A percentile compares a stretch with the other conserved stretches of the same genome.
Conservation (phyloP, 2,329 filamentous ascomycete genomes). For the Nigrospora oryzae region DNA sequence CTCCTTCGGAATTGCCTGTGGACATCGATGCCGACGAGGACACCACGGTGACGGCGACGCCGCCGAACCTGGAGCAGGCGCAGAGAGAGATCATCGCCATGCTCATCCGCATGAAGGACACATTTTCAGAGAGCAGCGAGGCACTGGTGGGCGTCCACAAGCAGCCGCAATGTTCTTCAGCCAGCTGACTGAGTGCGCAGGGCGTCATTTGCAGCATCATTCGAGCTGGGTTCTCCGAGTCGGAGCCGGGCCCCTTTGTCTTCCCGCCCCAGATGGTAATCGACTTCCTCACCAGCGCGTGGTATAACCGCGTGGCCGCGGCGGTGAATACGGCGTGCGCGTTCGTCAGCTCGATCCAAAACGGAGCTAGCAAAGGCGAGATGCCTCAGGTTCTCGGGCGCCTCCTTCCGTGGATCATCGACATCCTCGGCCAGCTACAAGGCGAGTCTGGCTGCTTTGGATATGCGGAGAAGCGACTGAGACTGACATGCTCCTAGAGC, state of each 20-base stretch:
- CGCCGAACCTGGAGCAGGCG: slow-evolving; percentile 18
- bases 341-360: slow-evolving; percentile 53
- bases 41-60: slow-evolving; percentile 1
- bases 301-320: slow-evolving; percentile 57
- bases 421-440: slow-evolving; percentile 53
- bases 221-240: slow-evolving; percentile 67
- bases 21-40: slow-evolving; percentile 51
- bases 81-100: slow-evolving; percentile 39
- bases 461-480: no score
- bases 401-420: slow-evolving; percentile 54
- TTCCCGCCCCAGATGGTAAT: slow-evolving; percentile 59
- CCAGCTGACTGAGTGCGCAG: neutral
- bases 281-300: slow-evolving; percentile 51
- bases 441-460: slow-evolving; percentile 21
- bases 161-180: neutral
- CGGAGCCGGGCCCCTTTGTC: slow-evolving; percentile 67
- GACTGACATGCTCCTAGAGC: slow-evolving; percentile 26
- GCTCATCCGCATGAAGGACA: slow-evolving; percentile 31
- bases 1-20: slow-evolving; percentile 56
- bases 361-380: slow-evolving; percentile 28
- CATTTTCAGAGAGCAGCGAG: slow-evolving; percentile 52
- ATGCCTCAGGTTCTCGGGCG: slow-evolving; percentile 38
- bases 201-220: slow-evolving; percentile 66
- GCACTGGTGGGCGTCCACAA: slow-evolving; percentile 12
- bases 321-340: slow-evolving; percentile 65